Conservation (phyloP, 2,329 filamentous ascomycete genomes). For the Paraconiothyrium brasiliense region DNA sequence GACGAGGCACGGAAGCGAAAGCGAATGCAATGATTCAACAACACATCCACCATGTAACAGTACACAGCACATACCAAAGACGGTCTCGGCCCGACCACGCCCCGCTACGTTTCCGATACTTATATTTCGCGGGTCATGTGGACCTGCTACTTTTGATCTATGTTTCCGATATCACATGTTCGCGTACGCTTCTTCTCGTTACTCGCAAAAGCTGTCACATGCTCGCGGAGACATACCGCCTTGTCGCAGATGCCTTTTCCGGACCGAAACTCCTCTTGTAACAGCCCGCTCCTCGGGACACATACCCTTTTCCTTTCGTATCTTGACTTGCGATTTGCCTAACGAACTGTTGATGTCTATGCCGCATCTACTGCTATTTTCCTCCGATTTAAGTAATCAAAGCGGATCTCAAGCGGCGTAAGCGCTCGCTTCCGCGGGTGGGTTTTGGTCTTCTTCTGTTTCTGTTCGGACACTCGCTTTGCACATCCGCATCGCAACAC, state of each 20-base stretch:
- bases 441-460: not conserved
- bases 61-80: slow-evolving; percentile 20
- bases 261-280: slow-evolving; percentile 13
- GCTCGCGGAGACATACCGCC: slow-evolving; percentile 6
- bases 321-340: not conserved
- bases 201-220: slow-evolving; percentile 17
- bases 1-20: slow-evolving; percentile 71
- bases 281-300: slow-evolving; percentile 9
- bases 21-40: slow-evolving; percentile 42
- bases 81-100: slow-evolving; percentile 12
- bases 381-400: not conserved
- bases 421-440: slow-evolving; percentile 20
- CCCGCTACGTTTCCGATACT: slow-evolving; percentile 13
- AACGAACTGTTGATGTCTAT: slow-evolving; percentile 6
- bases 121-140: slow-evolving; percentile 9
- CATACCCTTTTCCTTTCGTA: slow-evolving; percentile 12
- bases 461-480: not conserved
- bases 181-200: slow-evolving; percentile 3
- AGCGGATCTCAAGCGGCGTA: slow-evolving; percentile 13
- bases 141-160: not conserved
- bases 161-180: slow-evolving; percentile 5
- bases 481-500: not conserved
- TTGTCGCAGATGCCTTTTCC: slow-evolving; percentile 13
- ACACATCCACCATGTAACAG: slow-evolving; percentile 25
- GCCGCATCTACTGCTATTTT: slow-evolving; percentile 5